A percentile compares a stretch with the other conserved stretches of the same genome.
phyloP scores from a whole-genome alignment of 805 yeast species.

The Saturnispora kantuleensis region DNA sequence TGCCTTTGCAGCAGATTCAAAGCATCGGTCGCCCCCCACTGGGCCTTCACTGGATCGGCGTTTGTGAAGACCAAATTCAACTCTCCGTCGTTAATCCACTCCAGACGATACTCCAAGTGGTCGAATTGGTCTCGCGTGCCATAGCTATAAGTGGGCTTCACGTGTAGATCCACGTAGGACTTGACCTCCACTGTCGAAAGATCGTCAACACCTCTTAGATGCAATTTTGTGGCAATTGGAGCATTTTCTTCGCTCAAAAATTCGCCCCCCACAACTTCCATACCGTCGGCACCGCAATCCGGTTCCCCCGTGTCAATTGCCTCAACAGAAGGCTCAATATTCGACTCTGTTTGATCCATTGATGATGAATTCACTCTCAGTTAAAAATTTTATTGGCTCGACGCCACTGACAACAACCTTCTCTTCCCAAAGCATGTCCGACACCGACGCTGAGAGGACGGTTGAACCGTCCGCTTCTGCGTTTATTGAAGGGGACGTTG shows the following conservation, averaged over 20 bases:
- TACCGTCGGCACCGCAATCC: not conserved
- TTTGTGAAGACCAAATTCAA: constrained; percentile 44
- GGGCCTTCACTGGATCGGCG: constrained; percentile 5
- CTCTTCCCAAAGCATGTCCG: constrained; percentile 1
- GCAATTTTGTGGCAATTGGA: constrained; percentile 39
- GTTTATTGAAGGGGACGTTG: constrained; percentile 1
- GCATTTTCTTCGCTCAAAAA: constrained; percentile 6
- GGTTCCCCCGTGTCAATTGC: not conserved
- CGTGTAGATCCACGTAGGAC: constrained; percentile 39
- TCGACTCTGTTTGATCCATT: not conserved
- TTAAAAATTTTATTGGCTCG: not conserved
- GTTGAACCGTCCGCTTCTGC: not conserved
- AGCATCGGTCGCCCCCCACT: constrained; percentile 5
- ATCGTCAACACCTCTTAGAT: constrained; percentile 52
- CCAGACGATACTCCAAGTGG: constrained; percentile 32
- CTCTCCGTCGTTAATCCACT: constrained; percentile 60
- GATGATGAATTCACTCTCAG: not conserved
- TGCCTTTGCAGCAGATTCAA: not conserved
- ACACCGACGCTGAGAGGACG: constrained; percentile 4
- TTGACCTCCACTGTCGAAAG: constrained; percentile 52
- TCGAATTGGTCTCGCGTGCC: constrained; percentile 22
- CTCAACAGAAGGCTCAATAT: not conserved
- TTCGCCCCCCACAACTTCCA: not conserved
- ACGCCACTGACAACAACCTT: not conserved
- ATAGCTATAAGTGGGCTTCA: constrained; percentile 27